Evolutionary conservation across 2,329 filamentous ascomycete genomes (phyloP), one percentile per base, ranked within the genome.

Genomic region (Myriosclerotinia scirpicola): DNA sequence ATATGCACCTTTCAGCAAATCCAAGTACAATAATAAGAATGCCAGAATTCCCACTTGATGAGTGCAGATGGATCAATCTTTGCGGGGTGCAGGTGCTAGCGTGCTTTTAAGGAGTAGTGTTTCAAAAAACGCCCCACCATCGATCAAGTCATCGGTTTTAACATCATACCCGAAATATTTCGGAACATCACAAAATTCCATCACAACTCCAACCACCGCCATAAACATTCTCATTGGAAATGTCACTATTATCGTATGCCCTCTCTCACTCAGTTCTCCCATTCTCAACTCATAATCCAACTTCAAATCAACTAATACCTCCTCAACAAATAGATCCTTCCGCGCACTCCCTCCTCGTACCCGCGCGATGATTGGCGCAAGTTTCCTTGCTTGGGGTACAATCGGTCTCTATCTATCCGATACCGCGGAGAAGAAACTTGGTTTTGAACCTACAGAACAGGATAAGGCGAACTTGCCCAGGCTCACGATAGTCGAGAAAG

Each of bases 321-420:
- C 17, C 40, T 55, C 17, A 17, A 14, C 42, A 20, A 54, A 34
- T 46, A 75, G 74, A 66, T 63, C 62, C 8, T 96, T 93, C 81
- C 88, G 84, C 75, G 86, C 85, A 73, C 87, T 96, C 64, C 80
- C 88, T 4, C 85, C 89, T 22, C 88, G 85, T 72, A 89, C 90
- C 34, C 90, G 90, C 66, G 79, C 91, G 53, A 79, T 88, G 58
- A 83, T 96, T 69, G 93, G 93, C 72, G 76, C 87, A 59, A 90
- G 87, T 72, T 79, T 96, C 71, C 86, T 97, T 75, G 85, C 85
- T 44, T 97, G 92, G 86, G 92, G 91, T 17, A 80, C 82, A 52
- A 80, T 87, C 52, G 93, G 92, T 20, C 82, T 95, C n/a, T 88
- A 89, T 75, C 75, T 91, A 22, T 87, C 90, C 6, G 90, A 94